A percentile compares a stretch with the other conserved stretches of the same genome.
Conservation (phyloP, 371 early-diverging fungal species). For the Rhizopus microsporus region DNA sequence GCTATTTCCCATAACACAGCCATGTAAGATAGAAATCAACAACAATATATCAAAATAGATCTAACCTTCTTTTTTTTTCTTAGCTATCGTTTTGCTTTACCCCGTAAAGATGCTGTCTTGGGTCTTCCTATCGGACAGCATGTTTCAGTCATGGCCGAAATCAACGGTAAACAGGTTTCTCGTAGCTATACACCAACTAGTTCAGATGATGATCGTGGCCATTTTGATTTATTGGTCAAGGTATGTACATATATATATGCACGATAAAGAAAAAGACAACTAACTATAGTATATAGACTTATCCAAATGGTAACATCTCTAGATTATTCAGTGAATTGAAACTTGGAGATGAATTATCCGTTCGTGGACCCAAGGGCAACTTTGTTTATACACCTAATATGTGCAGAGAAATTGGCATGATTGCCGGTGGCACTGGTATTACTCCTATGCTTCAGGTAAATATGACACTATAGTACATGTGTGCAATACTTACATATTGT, state of each 20-base stretch:
- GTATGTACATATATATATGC: slow-evolving; percentile 36
- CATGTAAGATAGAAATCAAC: slow-evolving; percentile 52
- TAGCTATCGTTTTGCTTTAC: slow-evolving; percentile 89
- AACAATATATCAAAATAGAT: neutral
- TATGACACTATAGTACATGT: neutral
- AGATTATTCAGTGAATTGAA: slow-evolving; percentile 67
- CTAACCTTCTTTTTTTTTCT: neutral
- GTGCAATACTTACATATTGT: neutral
- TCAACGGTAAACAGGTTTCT: slow-evolving; percentile 83
- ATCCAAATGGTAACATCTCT: slow-evolving; percentile 83
- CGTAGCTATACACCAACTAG: slow-evolving; percentile 95
- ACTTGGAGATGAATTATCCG: slow-evolving; percentile 74
- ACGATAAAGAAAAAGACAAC: neutral
- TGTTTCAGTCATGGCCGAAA: slow-evolving; percentile 83
- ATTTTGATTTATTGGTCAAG: slow-evolving; percentile 93
- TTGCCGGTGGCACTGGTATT: slow-evolving; percentile 93
- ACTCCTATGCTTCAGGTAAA: slow-evolving; percentile 81
- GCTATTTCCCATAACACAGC: slow-evolving; percentile 84
- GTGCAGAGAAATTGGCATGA: slow-evolving; percentile 83
- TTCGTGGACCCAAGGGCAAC: slow-evolving; percentile 88
- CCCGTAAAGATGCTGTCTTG: slow-evolving; percentile 63
- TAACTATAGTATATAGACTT: slow-evolving; percentile 72
- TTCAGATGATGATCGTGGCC: slow-evolving; percentile 80
- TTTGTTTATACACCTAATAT: slow-evolving; percentile 84
- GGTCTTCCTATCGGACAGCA: slow-evolving; percentile 96